phyloP scores from a whole-genome alignment of 352 stramenopile genomes.

The Globisporangium carolinianum region DNA sequence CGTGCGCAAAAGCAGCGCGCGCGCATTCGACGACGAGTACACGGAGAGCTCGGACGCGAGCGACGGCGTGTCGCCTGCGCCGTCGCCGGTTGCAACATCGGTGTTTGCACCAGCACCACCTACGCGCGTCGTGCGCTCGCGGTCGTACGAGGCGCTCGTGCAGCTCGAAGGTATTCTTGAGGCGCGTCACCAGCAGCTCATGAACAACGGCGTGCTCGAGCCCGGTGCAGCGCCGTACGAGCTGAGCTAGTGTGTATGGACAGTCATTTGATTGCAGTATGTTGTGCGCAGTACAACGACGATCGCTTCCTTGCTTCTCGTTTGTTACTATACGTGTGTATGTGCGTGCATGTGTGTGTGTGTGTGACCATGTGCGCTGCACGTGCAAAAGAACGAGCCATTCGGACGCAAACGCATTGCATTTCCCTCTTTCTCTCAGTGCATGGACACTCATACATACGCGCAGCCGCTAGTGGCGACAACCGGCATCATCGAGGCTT shows the following conservation, averaged over 20 bases:
- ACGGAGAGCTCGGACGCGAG: slow-evolving; percentile 6
- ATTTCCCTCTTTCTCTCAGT: neutral
- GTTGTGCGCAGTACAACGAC: neutral
- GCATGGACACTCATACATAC: neutral
- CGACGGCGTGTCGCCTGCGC: neutral
- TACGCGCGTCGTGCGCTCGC: slow-evolving; percentile 24
- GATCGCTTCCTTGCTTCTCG: too few relatives aligned
- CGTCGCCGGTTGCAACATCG: neutral
- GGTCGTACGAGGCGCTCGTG: slow-evolving; percentile 72
- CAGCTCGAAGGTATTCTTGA: slow-evolving; percentile 70
- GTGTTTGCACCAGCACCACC: neutral
- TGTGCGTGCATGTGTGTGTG: too few relatives aligned
- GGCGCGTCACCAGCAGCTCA: slow-evolving; percentile 58
- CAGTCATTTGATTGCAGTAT: too few relatives aligned
- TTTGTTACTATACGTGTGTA: too few relatives aligned
- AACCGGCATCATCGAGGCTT: too few relatives aligned
- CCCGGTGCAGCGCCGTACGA: neutral
- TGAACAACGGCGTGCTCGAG: slow-evolving; percentile 33
- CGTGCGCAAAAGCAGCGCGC: neutral
- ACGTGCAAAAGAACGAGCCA: too few relatives aligned
- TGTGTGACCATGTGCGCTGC: too few relatives aligned
- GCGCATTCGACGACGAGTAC: slow-evolving; percentile 7
- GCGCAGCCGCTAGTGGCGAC: too few relatives aligned
- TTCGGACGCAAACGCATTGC: neutral
- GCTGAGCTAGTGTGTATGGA: neutral